These are phyloP conservation scores for Penicillium subrubescens DNA, from an alignment of 495 filamentous ascomycete species.

Conservation along the genomic window DNA sequence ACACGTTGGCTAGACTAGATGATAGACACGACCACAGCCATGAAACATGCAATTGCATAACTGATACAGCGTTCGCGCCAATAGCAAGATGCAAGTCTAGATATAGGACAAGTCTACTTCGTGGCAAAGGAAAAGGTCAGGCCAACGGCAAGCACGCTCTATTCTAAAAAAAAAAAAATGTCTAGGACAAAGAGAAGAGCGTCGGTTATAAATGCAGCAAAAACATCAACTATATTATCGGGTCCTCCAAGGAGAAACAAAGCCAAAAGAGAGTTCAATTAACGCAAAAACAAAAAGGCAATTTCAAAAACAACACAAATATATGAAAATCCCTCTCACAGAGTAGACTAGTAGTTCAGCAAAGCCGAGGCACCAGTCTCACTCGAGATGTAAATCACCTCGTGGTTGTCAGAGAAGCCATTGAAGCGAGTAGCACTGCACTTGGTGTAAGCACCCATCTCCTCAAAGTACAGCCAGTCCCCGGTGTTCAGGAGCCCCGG, in stretches of 20 bases:
- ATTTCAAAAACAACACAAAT: conserved; percentile 5
- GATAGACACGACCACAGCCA: background rate
- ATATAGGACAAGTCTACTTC: background rate
- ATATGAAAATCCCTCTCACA: background rate
- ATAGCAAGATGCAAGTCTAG: background rate
- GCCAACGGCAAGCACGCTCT: background rate
- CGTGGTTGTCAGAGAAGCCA: conserved; percentile 90
- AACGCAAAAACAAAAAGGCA: background rate
- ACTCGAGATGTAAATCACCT: conserved; percentile 91
- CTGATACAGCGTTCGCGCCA: background rate
- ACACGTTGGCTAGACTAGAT: background rate
- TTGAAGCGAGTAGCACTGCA: conserved; percentile 98
- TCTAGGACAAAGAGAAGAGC: background rate
- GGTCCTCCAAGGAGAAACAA: background rate
- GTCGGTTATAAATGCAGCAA: background rate
- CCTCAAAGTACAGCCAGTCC: conserved; percentile 97
- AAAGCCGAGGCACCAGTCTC: conserved; percentile 84
- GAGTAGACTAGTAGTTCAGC: conserved; percentile 51
- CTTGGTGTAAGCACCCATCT: conserved; percentile 98
- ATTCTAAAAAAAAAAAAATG: background rate
- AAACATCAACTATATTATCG: conserved; percentile 3
- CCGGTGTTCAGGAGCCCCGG: conserved; percentile 77
- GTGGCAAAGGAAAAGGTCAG: background rate
- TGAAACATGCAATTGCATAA: background rate
- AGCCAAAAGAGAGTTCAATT: background rate